Evolutionary conservation across 176 grass and related monocot genomes (phyloP).

Genomic region (Eremochloa ophiuroides): DNA sequence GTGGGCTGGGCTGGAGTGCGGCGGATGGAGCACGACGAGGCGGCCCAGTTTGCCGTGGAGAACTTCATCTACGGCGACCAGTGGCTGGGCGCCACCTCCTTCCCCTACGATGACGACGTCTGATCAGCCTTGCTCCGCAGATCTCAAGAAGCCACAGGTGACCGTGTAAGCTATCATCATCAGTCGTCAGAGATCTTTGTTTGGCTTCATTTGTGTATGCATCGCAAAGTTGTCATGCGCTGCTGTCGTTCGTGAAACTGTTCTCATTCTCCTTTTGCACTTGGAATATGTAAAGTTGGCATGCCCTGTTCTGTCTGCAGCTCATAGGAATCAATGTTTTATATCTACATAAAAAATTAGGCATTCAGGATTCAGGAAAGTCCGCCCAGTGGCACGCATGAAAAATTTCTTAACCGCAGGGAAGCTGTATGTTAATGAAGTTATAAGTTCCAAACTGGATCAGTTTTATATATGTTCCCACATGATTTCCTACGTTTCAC

Average conservation of each 20-base stretch:
- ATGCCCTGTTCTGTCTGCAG: background rate
- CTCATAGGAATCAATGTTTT: background rate
- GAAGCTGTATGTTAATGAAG: background rate
- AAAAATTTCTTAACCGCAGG: background rate
- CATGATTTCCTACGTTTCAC: too few relatives aligned
- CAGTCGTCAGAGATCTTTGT: background rate
- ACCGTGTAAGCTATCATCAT: background rate
- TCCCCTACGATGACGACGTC: constrained; percentile 55
- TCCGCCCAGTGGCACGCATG: background rate
- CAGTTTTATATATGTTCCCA: too few relatives aligned
- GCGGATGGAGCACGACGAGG: constrained; percentile 60
- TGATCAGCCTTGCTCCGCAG: background rate
- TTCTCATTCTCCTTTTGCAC: background rate
- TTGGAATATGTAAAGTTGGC: background rate
- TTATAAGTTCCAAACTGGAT: too few relatives aligned
- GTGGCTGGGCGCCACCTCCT: constrained; percentile 64
- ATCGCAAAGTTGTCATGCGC: background rate
- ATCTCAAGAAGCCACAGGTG: background rate
- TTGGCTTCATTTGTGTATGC: background rate
- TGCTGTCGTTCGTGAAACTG: background rate
- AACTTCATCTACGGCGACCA: constrained; percentile 67
- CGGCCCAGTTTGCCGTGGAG: constrained; percentile 49
- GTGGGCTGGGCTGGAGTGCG: constrained; percentile 53
- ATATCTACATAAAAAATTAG: background rate
- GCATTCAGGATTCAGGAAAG: background rate